phyloP scores from a whole-genome alignment of 1,139 yeast species.

The Suhomyces kunorum region DNA sequence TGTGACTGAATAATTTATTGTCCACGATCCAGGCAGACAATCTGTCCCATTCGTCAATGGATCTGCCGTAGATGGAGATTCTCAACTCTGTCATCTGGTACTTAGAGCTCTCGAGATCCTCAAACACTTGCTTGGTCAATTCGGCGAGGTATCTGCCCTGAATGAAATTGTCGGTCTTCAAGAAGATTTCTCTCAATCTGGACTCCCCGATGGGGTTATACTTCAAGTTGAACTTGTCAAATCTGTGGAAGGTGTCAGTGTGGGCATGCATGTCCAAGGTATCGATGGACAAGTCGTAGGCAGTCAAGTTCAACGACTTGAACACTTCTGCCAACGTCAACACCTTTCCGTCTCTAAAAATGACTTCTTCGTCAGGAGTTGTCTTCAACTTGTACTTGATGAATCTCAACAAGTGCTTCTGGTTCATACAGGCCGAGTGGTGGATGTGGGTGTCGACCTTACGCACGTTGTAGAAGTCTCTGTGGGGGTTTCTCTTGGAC shows the following conservation, averaged over 20 bases:
- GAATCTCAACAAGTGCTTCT: constrained; percentile 89
- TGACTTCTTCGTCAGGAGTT: constrained; percentile 80
- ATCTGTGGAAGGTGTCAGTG: constrained; percentile 95
- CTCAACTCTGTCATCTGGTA: constrained; percentile 97
- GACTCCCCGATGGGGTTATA: constrained; percentile 99
- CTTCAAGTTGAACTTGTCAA: constrained; percentile 95
- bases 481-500: constrained; percentile 72
- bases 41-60: constrained; percentile 90
- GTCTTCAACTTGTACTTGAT: constrained; percentile 79
- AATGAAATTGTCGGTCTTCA: constrained; percentile 92
- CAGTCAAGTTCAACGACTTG: constrained; percentile 83
- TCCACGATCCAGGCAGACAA: constrained; percentile 94
- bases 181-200: constrained; percentile 88
- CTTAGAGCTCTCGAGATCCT: constrained; percentile 90
- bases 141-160: constrained; percentile 90
- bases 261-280: constrained; percentile 99
- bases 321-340: constrained; percentile 86
- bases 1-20: constrained; percentile 86
- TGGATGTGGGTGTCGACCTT: constrained; percentile 99
- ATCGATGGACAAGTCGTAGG: constrained; percentile 93
- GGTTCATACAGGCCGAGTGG: constrained; percentile 99
- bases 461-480: constrained; percentile 97
- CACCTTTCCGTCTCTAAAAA: constrained; percentile 89
- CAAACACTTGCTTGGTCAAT: constrained; percentile 86
- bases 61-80: constrained; percentile 90